phyloP scores from a whole-genome alignment of 768 basidiomycete species.

The Lactifluus piperatus region DNA sequence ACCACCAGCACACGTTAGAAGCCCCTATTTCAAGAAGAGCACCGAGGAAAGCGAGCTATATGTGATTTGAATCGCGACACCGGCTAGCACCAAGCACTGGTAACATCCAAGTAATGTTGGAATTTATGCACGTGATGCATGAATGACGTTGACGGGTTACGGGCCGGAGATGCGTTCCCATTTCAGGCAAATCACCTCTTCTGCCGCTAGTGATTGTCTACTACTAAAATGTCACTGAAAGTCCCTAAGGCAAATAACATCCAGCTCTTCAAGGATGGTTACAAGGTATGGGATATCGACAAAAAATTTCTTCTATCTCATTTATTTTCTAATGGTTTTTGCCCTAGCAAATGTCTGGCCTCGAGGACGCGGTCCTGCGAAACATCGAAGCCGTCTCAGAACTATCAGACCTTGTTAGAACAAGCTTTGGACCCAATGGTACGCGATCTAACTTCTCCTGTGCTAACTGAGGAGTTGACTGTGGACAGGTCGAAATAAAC shows the following conservation, averaged over 20 bases:
- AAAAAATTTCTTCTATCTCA: no score
- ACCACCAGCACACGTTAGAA: background rate
- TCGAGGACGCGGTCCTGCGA: slow-evolving; percentile 95
- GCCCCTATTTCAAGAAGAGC: background rate
- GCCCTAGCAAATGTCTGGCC: slow-evolving; percentile 65
- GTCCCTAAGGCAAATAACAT: slow-evolving; percentile 83
- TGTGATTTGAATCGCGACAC: no score
- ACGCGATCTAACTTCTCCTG: slow-evolving; percentile 26
- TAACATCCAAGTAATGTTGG: no score
- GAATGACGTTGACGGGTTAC: background rate
- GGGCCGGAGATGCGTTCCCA: background rate
- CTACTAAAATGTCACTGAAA: slow-evolving; percentile 71
- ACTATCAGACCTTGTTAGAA: slow-evolving; percentile 88
- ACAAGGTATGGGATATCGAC: slow-evolving; percentile 53
- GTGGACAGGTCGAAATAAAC: slow-evolving; percentile 80
- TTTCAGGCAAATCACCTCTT: background rate
- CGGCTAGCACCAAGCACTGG: no score
- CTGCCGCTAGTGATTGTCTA: background rate
- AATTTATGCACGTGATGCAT: no score
- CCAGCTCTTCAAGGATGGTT: slow-evolving; percentile 96
- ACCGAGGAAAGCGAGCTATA: background rate
- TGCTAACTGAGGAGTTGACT: background rate
- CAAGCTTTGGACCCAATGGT: slow-evolving; percentile 96
- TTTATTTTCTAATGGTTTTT: background rate
- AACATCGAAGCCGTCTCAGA: slow-evolving; percentile 97